Evolutionary conservation across 2,329 filamentous ascomycete genomes (phyloP).

Genomic region (Paraphoma sp.): DNA sequence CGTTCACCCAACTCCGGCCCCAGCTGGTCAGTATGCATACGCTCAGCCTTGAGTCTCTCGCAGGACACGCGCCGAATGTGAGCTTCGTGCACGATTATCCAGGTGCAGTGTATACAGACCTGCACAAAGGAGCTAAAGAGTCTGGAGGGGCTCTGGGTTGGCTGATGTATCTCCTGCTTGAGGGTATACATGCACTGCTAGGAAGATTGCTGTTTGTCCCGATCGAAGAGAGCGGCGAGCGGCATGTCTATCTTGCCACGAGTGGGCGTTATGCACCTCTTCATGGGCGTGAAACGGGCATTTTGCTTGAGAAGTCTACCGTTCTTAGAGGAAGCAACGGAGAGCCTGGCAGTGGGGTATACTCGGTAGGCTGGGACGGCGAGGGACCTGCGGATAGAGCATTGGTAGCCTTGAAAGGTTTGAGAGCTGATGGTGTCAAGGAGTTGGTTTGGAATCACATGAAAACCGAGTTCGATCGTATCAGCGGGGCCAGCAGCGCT

Average conservation of each 20-base stretch:
- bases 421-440: slow-evolving; percentile 27
- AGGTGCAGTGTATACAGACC: slow-evolving; percentile 23
- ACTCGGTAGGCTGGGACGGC: slow-evolving; percentile 27
- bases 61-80: slow-evolving; percentile 18
- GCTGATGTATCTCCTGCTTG: not conserved
- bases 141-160: slow-evolving; percentile 1
- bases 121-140: slow-evolving; percentile 6
- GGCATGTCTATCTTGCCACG: slow-evolving; percentile 37
- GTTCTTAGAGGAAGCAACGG: slow-evolving; percentile 15
- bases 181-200: slow-evolving; percentile 17
- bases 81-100: slow-evolving; percentile 37
- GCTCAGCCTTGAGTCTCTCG: slow-evolving; percentile 28
- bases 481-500: not conserved
- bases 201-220: slow-evolving; percentile 15
- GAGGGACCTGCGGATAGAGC: slow-evolving; percentile 14
- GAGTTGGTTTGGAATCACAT: slow-evolving; percentile 38
- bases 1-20: slow-evolving; percentile 21
- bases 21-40: slow-evolving; percentile 32
- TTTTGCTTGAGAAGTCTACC: not conserved
- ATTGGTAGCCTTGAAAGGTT: slow-evolving; percentile 4
- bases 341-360: slow-evolving; percentile 24
- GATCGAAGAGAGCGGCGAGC: slow-evolving; percentile 35
- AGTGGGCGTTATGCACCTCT: slow-evolving; percentile 23
- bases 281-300: slow-evolving; percentile 14
- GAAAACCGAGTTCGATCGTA: slow-evolving; percentile 25